phyloP scores from a whole-genome alignment of 2,329 filamentous ascomycete species.

The Aspergillus fumigatus region DNA sequence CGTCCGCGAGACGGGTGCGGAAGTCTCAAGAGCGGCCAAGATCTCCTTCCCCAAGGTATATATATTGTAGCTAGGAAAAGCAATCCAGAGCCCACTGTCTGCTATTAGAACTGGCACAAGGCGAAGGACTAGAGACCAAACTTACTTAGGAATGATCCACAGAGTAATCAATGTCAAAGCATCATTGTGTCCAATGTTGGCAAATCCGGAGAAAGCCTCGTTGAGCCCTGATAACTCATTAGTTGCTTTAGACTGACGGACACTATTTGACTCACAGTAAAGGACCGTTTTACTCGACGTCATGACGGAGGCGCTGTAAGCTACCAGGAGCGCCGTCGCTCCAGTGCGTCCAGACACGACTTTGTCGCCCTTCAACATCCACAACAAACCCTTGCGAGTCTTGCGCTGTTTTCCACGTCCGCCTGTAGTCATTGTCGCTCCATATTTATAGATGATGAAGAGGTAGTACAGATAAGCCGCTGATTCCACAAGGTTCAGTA shows the following conservation, averaged over 20 bases:
- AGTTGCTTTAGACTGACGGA: not conserved
- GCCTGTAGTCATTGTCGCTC: constrained; percentile 26
- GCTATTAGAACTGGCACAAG: constrained; percentile 11
- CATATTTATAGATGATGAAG: constrained; percentile 46
- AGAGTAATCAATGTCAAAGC: constrained; percentile 49
- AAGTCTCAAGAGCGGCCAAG: constrained; percentile 50
- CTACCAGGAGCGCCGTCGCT: constrained; percentile 54
- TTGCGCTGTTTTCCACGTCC: constrained; percentile 23
- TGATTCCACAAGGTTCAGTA: constrained; percentile 66
- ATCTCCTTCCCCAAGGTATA: constrained; percentile 60
- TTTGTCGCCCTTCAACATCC: constrained; percentile 46
- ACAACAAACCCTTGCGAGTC: constrained; percentile 32
- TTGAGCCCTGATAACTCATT: constrained; percentile 45
- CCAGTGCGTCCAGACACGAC: constrained; percentile 50
- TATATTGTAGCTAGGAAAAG: constrained; percentile 59
- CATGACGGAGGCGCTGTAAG: constrained; percentile 56
- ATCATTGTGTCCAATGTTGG: constrained; percentile 60
- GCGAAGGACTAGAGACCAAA: constrained; percentile 20
- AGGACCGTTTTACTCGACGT: constrained; percentile 65
- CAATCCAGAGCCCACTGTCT: constrained; percentile 58
- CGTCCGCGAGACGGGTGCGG: constrained; percentile 24
- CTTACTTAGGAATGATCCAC: constrained; percentile 64
- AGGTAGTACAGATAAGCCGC: constrained; percentile 61
- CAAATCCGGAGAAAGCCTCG: constrained; percentile 57
- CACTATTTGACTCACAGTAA: constrained; percentile 51